Base-by-base conservation (phyloP, 345 rosid genomes). In the Noccaea bulbosa region DNA sequence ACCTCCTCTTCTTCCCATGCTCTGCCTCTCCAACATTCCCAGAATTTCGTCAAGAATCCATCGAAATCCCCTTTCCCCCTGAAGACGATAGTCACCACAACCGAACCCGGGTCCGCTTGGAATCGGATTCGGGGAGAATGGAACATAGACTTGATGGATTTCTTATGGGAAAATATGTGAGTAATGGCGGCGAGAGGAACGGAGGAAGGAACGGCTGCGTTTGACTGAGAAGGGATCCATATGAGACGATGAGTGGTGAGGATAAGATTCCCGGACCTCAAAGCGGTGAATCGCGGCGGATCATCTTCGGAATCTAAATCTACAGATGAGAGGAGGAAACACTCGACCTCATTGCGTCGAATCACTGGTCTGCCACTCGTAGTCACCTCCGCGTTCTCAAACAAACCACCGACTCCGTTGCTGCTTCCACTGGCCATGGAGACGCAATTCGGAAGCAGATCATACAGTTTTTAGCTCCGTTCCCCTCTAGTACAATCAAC, bases 161-260 rank as follows among this genome's bases (percentile, higher is more conserved):
- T 84, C 79, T 86, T 86, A 15, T 76, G 52, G 3, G 89, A 76
- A 73, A 81, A 88, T 24, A 93, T 82, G 22, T 81, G 89, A 35
- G 86, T 71, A 52, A 90, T 7, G 16, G 81, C 27, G 10, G 78
- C 52, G 37, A 90, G 89, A 39, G 92, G 85, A 64, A 89, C 30
- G 10, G 81, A 75, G 6, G 67, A 68, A 41, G 83, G 74, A 49
- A 75, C 38, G 9, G 77, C 5, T 62, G 40, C n/a, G 68, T 77
- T 62, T 66, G 85, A 51, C 22, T 83, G 79, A 47, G 87, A 71
- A 5, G 89, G 86, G n/a, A 91, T 80, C 90, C 93, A 88, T 71
- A 93, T 71, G 62, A 91, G 92, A 76, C 97, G 99, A 80, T 89
- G 94, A 56, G 91, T 91, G 56, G 97, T 89, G 62, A 93, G 83